Evolutionary conservation across 208 protist species (phyloP).

Genomic region (Zelonia costaricensis): DNA sequence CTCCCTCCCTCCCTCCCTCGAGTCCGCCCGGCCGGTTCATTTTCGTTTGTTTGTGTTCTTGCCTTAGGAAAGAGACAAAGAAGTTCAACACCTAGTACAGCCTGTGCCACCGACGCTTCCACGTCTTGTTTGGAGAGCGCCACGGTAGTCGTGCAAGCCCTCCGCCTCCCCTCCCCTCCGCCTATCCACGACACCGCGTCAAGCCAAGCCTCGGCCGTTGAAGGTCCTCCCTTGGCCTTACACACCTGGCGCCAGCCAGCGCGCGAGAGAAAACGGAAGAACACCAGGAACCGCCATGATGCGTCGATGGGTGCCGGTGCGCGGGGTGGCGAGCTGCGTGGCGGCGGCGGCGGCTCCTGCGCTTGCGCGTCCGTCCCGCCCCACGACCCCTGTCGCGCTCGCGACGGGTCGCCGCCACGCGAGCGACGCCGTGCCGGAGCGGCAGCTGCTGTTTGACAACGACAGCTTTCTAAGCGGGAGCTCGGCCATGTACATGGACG

Average conservation of each 20-base stretch:
- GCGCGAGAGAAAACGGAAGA: not conserved
- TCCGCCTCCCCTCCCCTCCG: too few species aligned
- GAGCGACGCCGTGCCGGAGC: slow-evolving; percentile 33
- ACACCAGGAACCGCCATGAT: slow-evolving; percentile 41
- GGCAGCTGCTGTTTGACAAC: slow-evolving; percentile 75
- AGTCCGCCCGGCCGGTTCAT: too few species aligned
- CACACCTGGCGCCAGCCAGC: not conserved
- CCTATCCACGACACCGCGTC: too few species aligned
- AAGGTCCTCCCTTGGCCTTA: too few species aligned
- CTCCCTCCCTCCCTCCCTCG: too few species aligned
- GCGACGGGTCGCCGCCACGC: slow-evolving; percentile 10
- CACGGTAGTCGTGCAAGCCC: too few species aligned
- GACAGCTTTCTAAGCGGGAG: slow-evolving; percentile 85
- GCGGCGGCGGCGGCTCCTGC: slow-evolving; percentile 4
- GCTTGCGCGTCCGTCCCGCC: slow-evolving; percentile 2
- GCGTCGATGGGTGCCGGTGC: slow-evolving; percentile 42
- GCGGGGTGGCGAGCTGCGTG: slow-evolving; percentile 12
- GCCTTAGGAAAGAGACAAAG: too few species aligned
- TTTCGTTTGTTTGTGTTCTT: too few species aligned
- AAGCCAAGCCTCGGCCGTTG: too few species aligned
- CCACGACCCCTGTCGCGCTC: slow-evolving; percentile 8
- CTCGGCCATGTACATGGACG: slow-evolving; percentile 84
- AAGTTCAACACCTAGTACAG: too few species aligned
- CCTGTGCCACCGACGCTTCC: too few species aligned
- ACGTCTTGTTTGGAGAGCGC: too few species aligned